phyloP scores from a whole-genome alignment of 2,329 filamentous ascomycete species.

The Cercospora zeae-maydis region DNA sequence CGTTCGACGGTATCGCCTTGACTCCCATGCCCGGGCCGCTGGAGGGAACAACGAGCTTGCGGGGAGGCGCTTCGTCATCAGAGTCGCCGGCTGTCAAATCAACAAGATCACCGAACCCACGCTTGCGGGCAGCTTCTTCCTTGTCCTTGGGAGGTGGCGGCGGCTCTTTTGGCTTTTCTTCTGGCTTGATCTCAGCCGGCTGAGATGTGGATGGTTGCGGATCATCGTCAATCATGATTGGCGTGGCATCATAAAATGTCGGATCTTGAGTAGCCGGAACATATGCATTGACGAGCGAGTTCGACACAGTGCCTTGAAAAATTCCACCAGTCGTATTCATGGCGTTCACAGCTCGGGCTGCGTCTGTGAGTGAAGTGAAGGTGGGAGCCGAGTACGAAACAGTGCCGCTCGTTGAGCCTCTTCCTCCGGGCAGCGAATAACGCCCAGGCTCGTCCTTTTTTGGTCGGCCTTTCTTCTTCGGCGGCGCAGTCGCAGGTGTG shows the following conservation, averaged over 20 bases:
- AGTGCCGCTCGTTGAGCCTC: slow-evolving; percentile 15
- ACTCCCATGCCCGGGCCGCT: slow-evolving; percentile 8
- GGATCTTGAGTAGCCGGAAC: slow-evolving; percentile 3
- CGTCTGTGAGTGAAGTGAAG: slow-evolving; percentile 28
- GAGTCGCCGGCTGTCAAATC: slow-evolving; percentile 47
- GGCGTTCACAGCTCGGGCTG: slow-evolving; percentile 26
- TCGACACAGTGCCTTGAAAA: slow-evolving; percentile 3
- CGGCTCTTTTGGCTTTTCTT: slow-evolving; percentile 26
- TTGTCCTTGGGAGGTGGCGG: slow-evolving; percentile 45
- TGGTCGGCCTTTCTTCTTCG: slow-evolving; percentile 25
- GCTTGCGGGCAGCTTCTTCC: slow-evolving; percentile 54
- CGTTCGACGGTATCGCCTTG: slow-evolving; percentile 12
- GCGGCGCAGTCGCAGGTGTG: slow-evolving; percentile 2
- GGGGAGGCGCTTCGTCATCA: slow-evolving; percentile 47
- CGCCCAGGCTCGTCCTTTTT: slow-evolving; percentile 19
- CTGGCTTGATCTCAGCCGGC: slow-evolving; percentile 22
- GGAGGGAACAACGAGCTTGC: slow-evolving; percentile 35
- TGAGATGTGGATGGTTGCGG: slow-evolving; percentile 8
- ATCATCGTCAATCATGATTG: slow-evolving; percentile 10
- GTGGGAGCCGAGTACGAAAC: slow-evolving; percentile 29
- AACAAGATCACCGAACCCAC: slow-evolving; percentile 52
- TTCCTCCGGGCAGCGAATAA: slow-evolving; percentile 16
- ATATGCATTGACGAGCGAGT: slow-evolving; percentile 7
- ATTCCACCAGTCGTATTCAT: slow-evolving; percentile 17
- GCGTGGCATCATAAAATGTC: slow-evolving; percentile 8